These are phyloP conservation scores for Aleurites moluccanus DNA, from an alignment of 441 rosid species.

Conservation along the genomic window DNA sequence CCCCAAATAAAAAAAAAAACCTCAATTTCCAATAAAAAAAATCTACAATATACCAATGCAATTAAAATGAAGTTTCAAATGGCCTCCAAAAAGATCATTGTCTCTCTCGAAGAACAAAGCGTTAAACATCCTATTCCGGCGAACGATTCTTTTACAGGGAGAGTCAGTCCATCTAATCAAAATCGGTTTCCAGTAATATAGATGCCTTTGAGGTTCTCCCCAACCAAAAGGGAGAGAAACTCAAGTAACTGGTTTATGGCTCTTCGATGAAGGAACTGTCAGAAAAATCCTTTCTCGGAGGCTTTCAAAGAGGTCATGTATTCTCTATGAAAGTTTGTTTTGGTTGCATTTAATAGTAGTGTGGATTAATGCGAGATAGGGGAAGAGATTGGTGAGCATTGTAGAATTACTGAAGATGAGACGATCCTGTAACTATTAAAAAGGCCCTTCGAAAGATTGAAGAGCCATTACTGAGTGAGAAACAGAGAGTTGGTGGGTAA, in stretches of 20 bases:
- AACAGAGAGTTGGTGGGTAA: slow-evolving; percentile 4
- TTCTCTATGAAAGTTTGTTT: slow-evolving; percentile 34
- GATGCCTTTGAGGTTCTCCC: slow-evolving; percentile 43
- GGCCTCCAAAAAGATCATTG: too few species aligned
- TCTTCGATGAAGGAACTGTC: slow-evolving; percentile 52
- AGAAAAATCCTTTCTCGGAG: slow-evolving; percentile 35
- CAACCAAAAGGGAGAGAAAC: slow-evolving; percentile 46
- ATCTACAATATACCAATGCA: too few species aligned
- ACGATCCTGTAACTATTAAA: slow-evolving; percentile 25
- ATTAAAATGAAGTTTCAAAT: too few species aligned
- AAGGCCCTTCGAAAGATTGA: slow-evolving; percentile 43
- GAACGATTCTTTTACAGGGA: slow-evolving; percentile 14
- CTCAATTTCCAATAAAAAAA: too few species aligned
- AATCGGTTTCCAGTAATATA: slow-evolving; percentile 35
- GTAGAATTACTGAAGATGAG: slow-evolving; percentile 23
- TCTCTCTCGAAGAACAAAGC: too few species aligned
- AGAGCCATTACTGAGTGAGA: slow-evolving; percentile 47
- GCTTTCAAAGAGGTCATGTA: slow-evolving; percentile 40
- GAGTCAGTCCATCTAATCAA: slow-evolving; percentile 35
- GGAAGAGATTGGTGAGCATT: slow-evolving; percentile 18
- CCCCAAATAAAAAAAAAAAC: slow-evolving; percentile 17
- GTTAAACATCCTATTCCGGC: too few species aligned
- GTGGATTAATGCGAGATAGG: neutral
- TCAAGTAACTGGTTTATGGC: slow-evolving; percentile 38
- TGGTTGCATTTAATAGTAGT: slow-evolving; percentile 25